Evolutionary conservation across 331 rosid species (phyloP).

Genomic region (Quercus phellos): DNA sequence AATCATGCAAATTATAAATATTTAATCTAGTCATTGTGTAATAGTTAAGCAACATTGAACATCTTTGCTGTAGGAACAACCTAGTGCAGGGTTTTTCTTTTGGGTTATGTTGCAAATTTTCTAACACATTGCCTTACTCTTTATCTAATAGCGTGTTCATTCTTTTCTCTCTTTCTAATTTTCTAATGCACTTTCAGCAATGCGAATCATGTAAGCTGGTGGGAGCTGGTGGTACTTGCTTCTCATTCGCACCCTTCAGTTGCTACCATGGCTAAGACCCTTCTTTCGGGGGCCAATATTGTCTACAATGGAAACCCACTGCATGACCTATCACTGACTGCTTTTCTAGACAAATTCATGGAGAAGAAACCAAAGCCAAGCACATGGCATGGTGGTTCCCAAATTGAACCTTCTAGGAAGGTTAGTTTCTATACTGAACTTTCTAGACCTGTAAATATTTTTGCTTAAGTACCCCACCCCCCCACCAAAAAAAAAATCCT

Average conservation of each 20-base stretch:
- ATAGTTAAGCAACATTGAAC: background rate
- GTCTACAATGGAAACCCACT: conserved; percentile 90
- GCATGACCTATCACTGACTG: conserved; percentile 66
- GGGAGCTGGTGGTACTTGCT: conserved; percentile 87
- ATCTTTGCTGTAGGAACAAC: background rate
- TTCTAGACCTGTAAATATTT: background rate
- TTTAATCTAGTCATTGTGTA: background rate
- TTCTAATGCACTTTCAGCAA: conserved; percentile 50
- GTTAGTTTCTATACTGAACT: conserved; percentile 30
- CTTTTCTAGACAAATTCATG: conserved; percentile 95
- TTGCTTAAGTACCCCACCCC: too few relatives aligned
- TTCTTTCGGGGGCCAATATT: conserved; percentile 89
- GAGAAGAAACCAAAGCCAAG: conserved; percentile 85
- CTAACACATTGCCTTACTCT: background rate
- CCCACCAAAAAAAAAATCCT: background rate
- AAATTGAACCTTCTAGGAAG: conserved; percentile 92
- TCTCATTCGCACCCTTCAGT: conserved; percentile 96
- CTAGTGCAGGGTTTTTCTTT: background rate
- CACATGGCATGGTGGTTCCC: conserved; percentile 94
- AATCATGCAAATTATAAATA: background rate
- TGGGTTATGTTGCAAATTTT: background rate
- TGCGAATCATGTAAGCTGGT: conserved; percentile 86
- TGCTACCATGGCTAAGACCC: conserved; percentile 80
- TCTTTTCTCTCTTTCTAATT: background rate
- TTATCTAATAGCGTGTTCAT: background rate